phyloP scores from a whole-genome alignment of 495 filamentous ascomycete genomes.

The Penicillium ochrochloron region DNA sequence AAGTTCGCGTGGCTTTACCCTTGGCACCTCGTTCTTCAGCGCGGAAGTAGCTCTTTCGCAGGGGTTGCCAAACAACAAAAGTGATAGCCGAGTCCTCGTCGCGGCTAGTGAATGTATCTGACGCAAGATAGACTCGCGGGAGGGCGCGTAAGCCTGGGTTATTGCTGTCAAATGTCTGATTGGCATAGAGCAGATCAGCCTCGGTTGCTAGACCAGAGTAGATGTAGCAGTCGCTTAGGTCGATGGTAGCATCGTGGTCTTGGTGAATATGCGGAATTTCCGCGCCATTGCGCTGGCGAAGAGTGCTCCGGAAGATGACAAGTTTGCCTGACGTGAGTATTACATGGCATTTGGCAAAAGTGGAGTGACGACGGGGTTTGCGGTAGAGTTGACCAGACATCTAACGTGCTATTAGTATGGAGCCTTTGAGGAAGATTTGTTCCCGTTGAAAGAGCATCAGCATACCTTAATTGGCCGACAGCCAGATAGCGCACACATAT shows the following conservation, averaged over 20 bases:
- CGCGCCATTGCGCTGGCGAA: constrained; percentile 60
- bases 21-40: constrained; percentile 50
- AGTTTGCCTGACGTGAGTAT: constrained; percentile 68
- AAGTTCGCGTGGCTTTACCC: constrained; percentile 45
- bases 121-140: constrained; percentile 63
- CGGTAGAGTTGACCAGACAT: constrained; percentile 69
- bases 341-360: constrained; percentile 65
- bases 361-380: constrained; percentile 67
- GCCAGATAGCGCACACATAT: constrained; percentile 68
- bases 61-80: constrained; percentile 75
- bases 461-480: constrained; percentile 64
- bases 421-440: not conserved
- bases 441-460: not conserved
- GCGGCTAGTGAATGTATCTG: constrained; percentile 67
- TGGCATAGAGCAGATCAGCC: constrained; percentile 68
- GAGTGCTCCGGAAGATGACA: constrained; percentile 65
- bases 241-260: constrained; percentile 60
- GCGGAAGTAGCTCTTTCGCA: constrained; percentile 62
- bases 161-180: constrained; percentile 71
- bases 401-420: constrained; percentile 14
- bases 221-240: constrained; percentile 72
- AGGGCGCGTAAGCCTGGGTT: constrained; percentile 66
- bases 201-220: constrained; percentile 72
- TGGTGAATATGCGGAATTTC: constrained; percentile 67
- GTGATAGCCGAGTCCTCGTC: constrained; percentile 75